Evolutionary conservation across 2,329 filamentous ascomycete species (phyloP), one percentile per base, ranked within the genome.

Genomic region (Clathrospora elynae): DNA sequence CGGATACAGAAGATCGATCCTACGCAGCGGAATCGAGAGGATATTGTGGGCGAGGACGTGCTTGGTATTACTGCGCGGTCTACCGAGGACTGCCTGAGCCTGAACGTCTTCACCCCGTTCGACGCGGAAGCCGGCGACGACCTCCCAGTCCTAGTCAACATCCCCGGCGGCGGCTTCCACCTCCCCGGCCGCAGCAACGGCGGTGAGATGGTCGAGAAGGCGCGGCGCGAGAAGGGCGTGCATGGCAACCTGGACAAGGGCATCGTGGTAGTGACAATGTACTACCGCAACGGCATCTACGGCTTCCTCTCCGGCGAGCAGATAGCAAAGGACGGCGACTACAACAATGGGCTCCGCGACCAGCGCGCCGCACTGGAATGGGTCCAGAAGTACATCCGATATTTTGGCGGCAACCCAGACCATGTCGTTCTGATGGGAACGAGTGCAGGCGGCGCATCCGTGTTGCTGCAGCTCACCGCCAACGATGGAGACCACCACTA

Each of bases 91-190:
- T 77, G 74, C 37, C 46, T 77, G 53, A 75, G 70, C 51, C 55
- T 76, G 13, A 66, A 67, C 28, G 64, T 67, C 6, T 67, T 67
- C 36, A 60, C 60, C 20, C 64, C 64, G 3, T 51, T 60, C 22
- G 64, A 67, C 43, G 64, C 64, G 8, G 55, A 66, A 33, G 38
- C 62, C 18, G 64, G 64, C 8, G 64, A 67, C 17, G 62, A 67
- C 24, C 35, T 67, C 9, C 57, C 70, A 19, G 71, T 75, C 1
- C 54, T 72, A 13, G 68, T 77, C 1, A 75, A 75, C 47, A 75
- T 75, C 57, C 74, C 75, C 14, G 73, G 73, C 5, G 73, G 71
- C 28, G 72, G 72, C 0, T 74, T 74, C 58, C 71, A 74, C 36
- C 41, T 66, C 3, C 64, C 64, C 11, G 64, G 64, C 6, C 53